These are phyloP conservation scores for Asterophora lycoperdoides DNA, from an alignment of 768 basidiomycete genomes.

Conservation along the genomic window DNA sequence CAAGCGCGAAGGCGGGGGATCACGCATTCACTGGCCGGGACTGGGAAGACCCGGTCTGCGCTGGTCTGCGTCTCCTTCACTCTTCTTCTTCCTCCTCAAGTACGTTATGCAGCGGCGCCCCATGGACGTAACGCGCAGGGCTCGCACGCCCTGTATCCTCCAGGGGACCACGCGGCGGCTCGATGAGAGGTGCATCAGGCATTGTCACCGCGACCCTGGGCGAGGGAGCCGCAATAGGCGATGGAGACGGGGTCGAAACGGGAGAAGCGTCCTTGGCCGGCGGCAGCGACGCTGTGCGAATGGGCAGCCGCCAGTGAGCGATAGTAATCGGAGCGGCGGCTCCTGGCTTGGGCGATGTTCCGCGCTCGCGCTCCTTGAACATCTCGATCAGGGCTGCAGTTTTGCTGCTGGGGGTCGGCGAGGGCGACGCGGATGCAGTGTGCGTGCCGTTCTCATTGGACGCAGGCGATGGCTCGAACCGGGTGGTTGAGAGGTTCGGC, in stretches of 20 bases:
- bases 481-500: background rate
- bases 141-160: constrained; percentile 56
- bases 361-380: constrained; percentile 73
- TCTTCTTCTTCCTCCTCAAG: constrained; percentile 71
- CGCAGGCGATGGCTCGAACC: constrained; percentile 10
- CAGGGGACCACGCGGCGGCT: constrained; percentile 30
- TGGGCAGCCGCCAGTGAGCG: constrained; percentile 38
- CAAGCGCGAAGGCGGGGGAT: no score
- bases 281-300: constrained; percentile 26
- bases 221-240: constrained; percentile 22
- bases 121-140: constrained; percentile 74
- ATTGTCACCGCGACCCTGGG: constrained; percentile 22
- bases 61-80: background rate
- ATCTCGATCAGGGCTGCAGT: constrained; percentile 81
- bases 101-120: constrained; percentile 83
- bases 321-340: constrained; percentile 22
- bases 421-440: background rate
- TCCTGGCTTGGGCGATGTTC: constrained; percentile 27
- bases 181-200: constrained; percentile 26
- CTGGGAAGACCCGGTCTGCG: background rate
- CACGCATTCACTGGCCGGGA: no score
- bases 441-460: constrained; percentile 15
- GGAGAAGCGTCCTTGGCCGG: constrained; percentile 9
- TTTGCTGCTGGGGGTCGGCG: constrained; percentile 42
- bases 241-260: constrained; percentile 15